phyloP scores from a whole-genome alignment of 495 filamentous ascomycete species.

The Rusavskia elegans region DNA sequence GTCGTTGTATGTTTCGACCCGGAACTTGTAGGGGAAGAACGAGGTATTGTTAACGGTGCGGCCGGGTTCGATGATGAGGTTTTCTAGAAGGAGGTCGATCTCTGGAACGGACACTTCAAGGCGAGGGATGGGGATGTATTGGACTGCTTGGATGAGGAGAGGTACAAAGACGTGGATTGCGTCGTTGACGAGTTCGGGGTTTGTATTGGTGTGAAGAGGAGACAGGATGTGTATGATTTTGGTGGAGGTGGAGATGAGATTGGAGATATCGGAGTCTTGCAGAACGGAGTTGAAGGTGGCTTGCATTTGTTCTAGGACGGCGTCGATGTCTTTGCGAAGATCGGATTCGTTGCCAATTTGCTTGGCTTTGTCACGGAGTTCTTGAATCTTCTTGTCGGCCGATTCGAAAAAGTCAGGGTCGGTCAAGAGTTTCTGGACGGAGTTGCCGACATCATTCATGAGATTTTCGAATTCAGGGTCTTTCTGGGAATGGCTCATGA shows the following conservation, averaged over 20 bases:
- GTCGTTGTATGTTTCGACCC: conserved; percentile 69
- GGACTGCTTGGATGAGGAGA: conserved; percentile 53
- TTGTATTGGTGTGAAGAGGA: conserved; percentile 36
- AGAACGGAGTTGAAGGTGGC: conserved; percentile 49
- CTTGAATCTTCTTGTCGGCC: conserved; percentile 50
- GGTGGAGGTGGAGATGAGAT: conserved; percentile 43
- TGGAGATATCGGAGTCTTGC: conserved; percentile 52
- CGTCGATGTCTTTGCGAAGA: conserved; percentile 58
- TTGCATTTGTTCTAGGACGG: conserved; percentile 51
- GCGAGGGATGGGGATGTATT: conserved; percentile 78
- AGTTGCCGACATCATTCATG: conserved; percentile 51
- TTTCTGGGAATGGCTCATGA: conserved; percentile 56
- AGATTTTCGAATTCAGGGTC: conserved; percentile 75
- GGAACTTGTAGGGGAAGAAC: conserved; percentile 74
- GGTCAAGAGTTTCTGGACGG: conserved; percentile 67
- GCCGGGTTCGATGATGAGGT: conserved; percentile 80
- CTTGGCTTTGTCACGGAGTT: conserved; percentile 52
- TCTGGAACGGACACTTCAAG: conserved; percentile 71
- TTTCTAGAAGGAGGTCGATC: conserved; percentile 75
- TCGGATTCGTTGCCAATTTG: conserved; percentile 44
- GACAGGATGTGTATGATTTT: conserved; percentile 53
- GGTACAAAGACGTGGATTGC: conserved; percentile 65
- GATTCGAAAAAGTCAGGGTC: conserved; percentile 72
- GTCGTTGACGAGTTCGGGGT: conserved; percentile 58
- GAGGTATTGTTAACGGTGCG: conserved; percentile 70